A percentile compares a stretch with the other conserved stretches of the same genome.
phyloP scores from a whole-genome alignment of 768 basidiomycete genomes.

The Mycena floridula region DNA sequence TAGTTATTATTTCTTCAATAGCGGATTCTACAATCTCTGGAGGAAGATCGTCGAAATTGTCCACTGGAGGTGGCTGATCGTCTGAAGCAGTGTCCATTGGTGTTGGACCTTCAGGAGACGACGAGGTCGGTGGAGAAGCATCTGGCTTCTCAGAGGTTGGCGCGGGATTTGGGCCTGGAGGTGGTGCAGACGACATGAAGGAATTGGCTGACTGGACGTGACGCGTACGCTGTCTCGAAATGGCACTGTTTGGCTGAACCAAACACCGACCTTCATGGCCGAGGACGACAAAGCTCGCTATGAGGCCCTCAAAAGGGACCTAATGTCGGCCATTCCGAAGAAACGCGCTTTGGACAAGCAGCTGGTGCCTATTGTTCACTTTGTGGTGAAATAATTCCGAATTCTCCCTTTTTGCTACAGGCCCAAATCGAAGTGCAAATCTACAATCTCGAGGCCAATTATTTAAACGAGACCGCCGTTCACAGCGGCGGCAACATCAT shows the following conservation, averaged over 20 bases:
- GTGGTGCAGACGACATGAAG: constrained; percentile 54
- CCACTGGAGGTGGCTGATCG: constrained; percentile 56
- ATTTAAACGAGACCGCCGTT: constrained; percentile 70
- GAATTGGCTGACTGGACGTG: constrained; percentile 1
- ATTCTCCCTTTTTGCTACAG: constrained; percentile 28
- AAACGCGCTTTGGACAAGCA: constrained; percentile 74
- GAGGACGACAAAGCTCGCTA: constrained; percentile 68
- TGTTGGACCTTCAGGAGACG: constrained; percentile 24
- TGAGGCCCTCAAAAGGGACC: constrained; percentile 68
- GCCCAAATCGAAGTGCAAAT: constrained; percentile 75
- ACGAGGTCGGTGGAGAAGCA: constrained; percentile 22
- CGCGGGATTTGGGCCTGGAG: constrained; percentile 41
- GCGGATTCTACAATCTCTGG: constrained; percentile 73
- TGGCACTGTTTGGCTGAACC: constrained; percentile 21
- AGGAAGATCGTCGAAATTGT: constrained; percentile 89
- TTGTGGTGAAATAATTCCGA: neutral
- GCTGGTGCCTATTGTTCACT: constrained; percentile 61
- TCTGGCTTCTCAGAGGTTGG: constrained; percentile 50
- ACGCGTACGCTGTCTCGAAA: constrained; percentile 5
- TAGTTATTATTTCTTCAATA: constrained; percentile 84
- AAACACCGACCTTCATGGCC: constrained; percentile 30
- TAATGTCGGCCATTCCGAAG: constrained; percentile 66
- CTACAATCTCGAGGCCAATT: constrained; percentile 69
- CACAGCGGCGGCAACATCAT: constrained; percentile 85
- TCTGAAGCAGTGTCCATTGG: constrained; percentile 77